Conservation (phyloP, 768 basidiomycete genomes). For the Trametes sanguinea region DNA sequence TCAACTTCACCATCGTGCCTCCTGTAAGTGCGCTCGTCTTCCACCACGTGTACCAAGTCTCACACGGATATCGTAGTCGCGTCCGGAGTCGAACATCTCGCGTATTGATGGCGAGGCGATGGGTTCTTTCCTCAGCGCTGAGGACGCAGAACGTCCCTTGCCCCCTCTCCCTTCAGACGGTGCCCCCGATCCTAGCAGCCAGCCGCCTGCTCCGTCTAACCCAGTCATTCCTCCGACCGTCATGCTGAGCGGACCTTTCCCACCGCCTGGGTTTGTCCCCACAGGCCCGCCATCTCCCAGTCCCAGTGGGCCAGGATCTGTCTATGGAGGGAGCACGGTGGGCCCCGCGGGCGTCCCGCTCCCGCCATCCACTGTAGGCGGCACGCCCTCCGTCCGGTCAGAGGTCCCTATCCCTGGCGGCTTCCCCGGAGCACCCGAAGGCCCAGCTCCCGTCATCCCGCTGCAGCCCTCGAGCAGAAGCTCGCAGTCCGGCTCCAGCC, state of each 20-base stretch:
- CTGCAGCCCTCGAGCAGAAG: slow-evolving; percentile 15
- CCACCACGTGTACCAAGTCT: not conserved
- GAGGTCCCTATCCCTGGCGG: slow-evolving; percentile 20
- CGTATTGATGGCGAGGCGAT: slow-evolving; percentile 26
- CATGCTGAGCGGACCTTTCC: slow-evolving; percentile 12
- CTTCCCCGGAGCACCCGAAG: slow-evolving; percentile 21
- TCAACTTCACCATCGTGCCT: slow-evolving; percentile 19
- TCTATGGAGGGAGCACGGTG: slow-evolving; percentile 16
- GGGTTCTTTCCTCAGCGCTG: slow-evolving; percentile 40
- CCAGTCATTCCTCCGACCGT: slow-evolving; percentile 20
- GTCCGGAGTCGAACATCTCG: slow-evolving; percentile 41
- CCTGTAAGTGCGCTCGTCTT: slow-evolving; percentile 13
- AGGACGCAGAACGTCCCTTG: slow-evolving; percentile 38
- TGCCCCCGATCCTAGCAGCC: slow-evolving; percentile 6
- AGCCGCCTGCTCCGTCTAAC: slow-evolving; percentile 3
- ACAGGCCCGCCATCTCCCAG: slow-evolving; percentile 15
- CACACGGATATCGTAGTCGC: slow-evolving; percentile 31
- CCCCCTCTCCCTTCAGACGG: slow-evolving; percentile 30
- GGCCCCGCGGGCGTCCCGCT: slow-evolving; percentile 16
- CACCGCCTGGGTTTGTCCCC: slow-evolving; percentile 40
- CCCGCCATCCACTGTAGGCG: slow-evolving; percentile 12
- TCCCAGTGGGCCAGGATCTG: not conserved
- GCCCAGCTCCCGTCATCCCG: slow-evolving; percentile 15
- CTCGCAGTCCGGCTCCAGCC: slow-evolving; percentile 10
- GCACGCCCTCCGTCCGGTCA: slow-evolving; percentile 22